These are phyloP conservation scores for Boletus semigastroideus DNA, from an alignment of 1,284 basidiomycete species.

Conservation along the genomic window DNA sequence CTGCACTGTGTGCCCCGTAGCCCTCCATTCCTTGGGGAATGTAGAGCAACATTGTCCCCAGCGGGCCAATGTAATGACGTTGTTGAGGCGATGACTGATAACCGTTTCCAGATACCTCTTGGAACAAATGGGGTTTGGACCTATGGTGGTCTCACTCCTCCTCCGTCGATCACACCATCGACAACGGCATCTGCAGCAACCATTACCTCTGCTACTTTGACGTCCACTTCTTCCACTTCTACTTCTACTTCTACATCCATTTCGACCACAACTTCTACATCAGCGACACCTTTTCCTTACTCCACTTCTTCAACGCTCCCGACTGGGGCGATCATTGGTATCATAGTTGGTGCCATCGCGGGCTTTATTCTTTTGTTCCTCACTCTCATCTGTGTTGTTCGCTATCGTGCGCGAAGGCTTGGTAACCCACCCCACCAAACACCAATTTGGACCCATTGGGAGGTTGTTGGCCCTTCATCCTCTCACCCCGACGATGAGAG, in stretches of 20 bases:
- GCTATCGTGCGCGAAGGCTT: constrained; percentile 44
- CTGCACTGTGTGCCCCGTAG: neutral
- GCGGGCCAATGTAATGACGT: constrained; percentile 10
- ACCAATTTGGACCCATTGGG: constrained; percentile 56
- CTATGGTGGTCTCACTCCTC: constrained; percentile 61
- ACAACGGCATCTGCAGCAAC: constrained; percentile 25
- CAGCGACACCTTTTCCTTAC: constrained; percentile 29
- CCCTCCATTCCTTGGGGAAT: neutral
- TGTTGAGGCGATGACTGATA: constrained; percentile 12
- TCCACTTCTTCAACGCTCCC: constrained; percentile 29
- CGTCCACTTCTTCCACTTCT: constrained; percentile 25
- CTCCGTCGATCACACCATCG: constrained; percentile 34
- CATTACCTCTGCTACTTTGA: constrained; percentile 29
- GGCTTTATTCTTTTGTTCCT: constrained; percentile 47
- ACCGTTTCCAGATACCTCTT: constrained; percentile 60
- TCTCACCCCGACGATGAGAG: constrained; percentile 32
- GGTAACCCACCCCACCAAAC: constrained; percentile 35
- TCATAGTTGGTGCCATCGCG: constrained; percentile 44
- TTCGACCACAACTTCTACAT: constrained; percentile 24
- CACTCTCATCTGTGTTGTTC: constrained; percentile 49
- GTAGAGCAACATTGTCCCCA: neutral
- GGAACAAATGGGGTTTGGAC: constrained; percentile 57
- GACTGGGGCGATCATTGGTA: constrained; percentile 42
- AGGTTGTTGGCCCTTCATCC: constrained; percentile 39
- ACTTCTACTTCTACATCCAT: constrained; percentile 29